Evolutionary conservation across 2,329 filamentous ascomycete species (phyloP), one percentile per base, ranked within the genome.

Genomic region (Colletotrichum aenigma): DNA sequence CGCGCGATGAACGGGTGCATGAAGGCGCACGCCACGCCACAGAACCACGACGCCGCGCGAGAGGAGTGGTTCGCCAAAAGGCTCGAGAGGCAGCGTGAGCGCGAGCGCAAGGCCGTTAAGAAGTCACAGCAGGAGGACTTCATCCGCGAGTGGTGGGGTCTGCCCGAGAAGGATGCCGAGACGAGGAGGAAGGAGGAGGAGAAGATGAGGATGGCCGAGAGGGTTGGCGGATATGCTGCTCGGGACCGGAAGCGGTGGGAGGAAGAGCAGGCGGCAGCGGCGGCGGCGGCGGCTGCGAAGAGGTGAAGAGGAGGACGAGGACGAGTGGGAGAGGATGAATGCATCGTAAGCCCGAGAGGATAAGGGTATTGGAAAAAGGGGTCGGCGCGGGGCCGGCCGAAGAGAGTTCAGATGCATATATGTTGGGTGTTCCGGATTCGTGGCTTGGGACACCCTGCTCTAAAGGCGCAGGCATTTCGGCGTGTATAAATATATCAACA

Each of bases 1-100:
- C 92, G 93, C 77, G 89, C 90, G 43, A 99, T 99, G 97, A 99
- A 99, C 87, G 89, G 88, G 77, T 99, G 97, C 88, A 98, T 99
- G 96, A 89, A 96, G 79, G 85, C 89, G 71, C 94, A 97, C 86
- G 96, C 96, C 71, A 97, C 95, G 78, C 94, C 93, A 78, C 92
- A 91, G 70, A 95, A 97, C 83, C 91, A 97, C 85, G 97, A 99
- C 86, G 93, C 92, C 28, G 97, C 97, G 78, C 89, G 97, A 68
- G 94, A 96, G 84, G 96, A 98, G 83, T 99, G 97, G 97, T 98
- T 98, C 84, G 91, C 92, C 67, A 89, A 91, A 78, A 90, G 95
- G 67, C 88, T 95, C 79, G 91, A 95, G 86, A 89, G 96, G 71
- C 90, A 92, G 80, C 87, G 87, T 73, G 92, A 94, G 84, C 87